A percentile compares a stretch with the other conserved stretches of the same genome.
phyloP scores from a whole-genome alignment of 1,139 yeast genomes.

The Pichia sp. region DNA sequence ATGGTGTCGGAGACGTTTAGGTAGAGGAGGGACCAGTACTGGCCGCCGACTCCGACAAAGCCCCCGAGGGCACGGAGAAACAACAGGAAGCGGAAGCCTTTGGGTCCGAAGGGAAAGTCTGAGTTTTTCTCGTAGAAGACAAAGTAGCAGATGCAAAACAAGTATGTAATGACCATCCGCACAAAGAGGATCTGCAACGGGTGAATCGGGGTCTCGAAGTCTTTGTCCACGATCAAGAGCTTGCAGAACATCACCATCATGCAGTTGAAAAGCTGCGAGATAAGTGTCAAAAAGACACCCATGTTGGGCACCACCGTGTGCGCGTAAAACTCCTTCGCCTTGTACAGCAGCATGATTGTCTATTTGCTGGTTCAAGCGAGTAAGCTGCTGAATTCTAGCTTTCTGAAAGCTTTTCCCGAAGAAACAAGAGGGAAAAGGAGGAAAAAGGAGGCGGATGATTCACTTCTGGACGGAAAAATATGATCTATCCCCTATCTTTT shows the following conservation, averaged over 20 bases:
- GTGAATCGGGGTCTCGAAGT: constrained; percentile 53
- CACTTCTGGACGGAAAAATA: too few species aligned
- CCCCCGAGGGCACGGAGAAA: constrained; percentile 70
- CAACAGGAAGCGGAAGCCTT: constrained; percentile 45
- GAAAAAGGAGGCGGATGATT: too few species aligned
- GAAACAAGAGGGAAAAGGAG: too few species aligned
- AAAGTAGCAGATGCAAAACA: constrained; percentile 41
- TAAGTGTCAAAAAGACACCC: constrained; percentile 39
- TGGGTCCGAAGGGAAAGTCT: constrained; percentile 71
- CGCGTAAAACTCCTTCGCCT: constrained; percentile 9
- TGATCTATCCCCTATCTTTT: too few species aligned
- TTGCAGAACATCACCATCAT: constrained; percentile 74
- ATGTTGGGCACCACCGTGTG: constrained; percentile 24
- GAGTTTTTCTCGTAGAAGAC: constrained; percentile 41
- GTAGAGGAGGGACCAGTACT: constrained; percentile 67
- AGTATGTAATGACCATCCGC: constrained; percentile 70
- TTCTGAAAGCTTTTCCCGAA: too few species aligned
- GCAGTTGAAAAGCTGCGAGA: constrained; percentile 68
- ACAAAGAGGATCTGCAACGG: constrained; percentile 74
- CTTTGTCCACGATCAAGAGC: constrained; percentile 57
- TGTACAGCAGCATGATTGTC: background rate
- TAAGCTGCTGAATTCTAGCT: too few species aligned
- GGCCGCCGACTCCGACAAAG: constrained; percentile 50
- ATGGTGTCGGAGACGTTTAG: constrained; percentile 63
- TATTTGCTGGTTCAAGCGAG: background rate